Evolutionary conservation across 495 filamentous ascomycete genomes (phyloP).

Genomic region (Talaromyces ruber): DNA sequence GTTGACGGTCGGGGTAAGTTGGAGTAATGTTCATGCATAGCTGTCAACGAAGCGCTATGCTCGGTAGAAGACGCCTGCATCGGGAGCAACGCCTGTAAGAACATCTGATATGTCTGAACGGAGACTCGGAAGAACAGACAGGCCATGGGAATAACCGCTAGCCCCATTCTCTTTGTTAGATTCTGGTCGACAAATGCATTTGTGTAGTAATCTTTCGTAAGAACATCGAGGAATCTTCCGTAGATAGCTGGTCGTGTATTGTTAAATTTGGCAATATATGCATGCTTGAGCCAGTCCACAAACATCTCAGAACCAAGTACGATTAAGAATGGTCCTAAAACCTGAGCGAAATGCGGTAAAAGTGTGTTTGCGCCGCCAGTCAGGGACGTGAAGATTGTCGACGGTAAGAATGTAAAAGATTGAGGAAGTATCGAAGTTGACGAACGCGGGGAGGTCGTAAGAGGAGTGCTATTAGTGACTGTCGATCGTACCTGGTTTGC

Average conservation of each 20-base stretch:
- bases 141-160: slow-evolving; percentile 85
- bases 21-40: slow-evolving; percentile 46
- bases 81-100: slow-evolving; percentile 76
- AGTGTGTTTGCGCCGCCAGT: slow-evolving; percentile 33
- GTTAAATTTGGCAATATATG: slow-evolving; percentile 98
- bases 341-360: slow-evolving; percentile 70
- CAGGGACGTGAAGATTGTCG: slow-evolving; percentile 33
- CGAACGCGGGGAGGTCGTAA: slow-evolving; percentile 38
- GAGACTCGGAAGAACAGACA: slow-evolving; percentile 93
- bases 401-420: slow-evolving; percentile 80
- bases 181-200: slow-evolving; percentile 89
- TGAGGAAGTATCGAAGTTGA: slow-evolving; percentile 65
- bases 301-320: slow-evolving; percentile 94
- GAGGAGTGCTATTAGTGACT: slow-evolving; percentile 36
- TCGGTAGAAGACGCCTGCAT: slow-evolving; percentile 64
- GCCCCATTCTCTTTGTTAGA: slow-evolving; percentile 78
- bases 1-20: slow-evolving; percentile 17
- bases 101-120: slow-evolving; percentile 97
- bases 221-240: slow-evolving; percentile 76
- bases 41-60: slow-evolving; percentile 52
- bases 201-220: slow-evolving; percentile 96
- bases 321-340: slow-evolving; percentile 83
- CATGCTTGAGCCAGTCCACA: slow-evolving; percentile 96
- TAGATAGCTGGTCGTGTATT: slow-evolving; percentile 88
- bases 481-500: slow-evolving; percentile 24